Percentiles rank a stretch among this genome's conserved stretches.
phyloP scores from a whole-genome alignment of 768 basidiomycete species.

The Pleurotus tuoliensis region DNA sequence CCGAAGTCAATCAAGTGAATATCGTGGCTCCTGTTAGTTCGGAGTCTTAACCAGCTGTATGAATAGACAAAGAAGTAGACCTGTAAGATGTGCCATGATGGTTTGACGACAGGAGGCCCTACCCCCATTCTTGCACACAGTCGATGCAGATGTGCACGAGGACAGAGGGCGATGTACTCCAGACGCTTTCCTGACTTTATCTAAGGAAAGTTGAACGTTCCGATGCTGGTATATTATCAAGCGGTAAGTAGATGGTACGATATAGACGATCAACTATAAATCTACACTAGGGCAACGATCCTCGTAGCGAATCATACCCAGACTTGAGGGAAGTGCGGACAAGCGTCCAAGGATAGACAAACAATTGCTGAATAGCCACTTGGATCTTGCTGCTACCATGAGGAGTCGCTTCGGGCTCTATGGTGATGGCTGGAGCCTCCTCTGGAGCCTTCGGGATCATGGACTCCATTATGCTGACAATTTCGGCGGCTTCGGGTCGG shows the following conservation, averaged over 20 bases:
- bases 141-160: no score
- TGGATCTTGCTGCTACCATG: no score
- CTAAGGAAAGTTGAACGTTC: no score
- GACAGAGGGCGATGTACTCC: no score
- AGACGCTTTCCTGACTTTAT: no score
- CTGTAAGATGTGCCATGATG: no score
- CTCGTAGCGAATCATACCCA: not conserved
- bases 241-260: not conserved
- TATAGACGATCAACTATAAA: not conserved
- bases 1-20: no score
- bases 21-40: no score
- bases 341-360: not conserved
- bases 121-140: not conserved
- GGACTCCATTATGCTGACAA: not conserved
- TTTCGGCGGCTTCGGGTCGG: slow-evolving; percentile 9
- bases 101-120: not conserved
- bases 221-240: not conserved
- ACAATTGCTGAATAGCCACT: not conserved
- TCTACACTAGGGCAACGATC: not conserved
- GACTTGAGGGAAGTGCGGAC: not conserved
- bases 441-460: not conserved
- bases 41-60: no score
- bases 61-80: no score
- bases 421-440: not conserved
- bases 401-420: not conserved